phyloP scores from a whole-genome alignment of 139 green algal species.

The Chlorella sorokiniana region DNA sequence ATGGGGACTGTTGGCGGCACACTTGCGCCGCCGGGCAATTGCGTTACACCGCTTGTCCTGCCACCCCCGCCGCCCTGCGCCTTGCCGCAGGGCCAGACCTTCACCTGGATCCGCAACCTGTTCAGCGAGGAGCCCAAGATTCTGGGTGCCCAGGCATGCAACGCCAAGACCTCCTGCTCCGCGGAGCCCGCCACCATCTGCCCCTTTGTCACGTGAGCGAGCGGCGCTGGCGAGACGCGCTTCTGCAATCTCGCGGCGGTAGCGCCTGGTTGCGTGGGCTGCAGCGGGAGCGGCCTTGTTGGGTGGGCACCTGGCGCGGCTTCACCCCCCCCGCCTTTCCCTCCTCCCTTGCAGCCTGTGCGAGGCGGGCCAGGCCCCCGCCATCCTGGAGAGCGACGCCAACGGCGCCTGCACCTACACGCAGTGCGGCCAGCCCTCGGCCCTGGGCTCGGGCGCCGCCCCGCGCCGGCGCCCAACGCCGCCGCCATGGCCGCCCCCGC shows the following conservation, averaged over 20 bases:
- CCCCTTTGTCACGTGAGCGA: conserved; percentile 43
- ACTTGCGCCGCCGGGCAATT: too few relatives aligned
- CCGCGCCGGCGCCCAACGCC: not conserved
- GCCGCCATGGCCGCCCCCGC: conserved; percentile 43
- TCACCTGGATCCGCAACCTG: conserved; percentile 53
- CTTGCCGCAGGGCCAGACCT: conserved; percentile 11
- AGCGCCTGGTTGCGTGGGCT: not conserved
- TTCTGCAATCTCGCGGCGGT: too few relatives aligned
- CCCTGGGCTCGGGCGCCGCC: not conserved
- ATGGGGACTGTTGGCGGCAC: not conserved
- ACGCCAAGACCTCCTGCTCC: conserved; percentile 9
- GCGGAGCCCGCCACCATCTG: conserved; percentile 39
- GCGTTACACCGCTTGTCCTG: not conserved
- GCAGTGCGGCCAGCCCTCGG: not conserved
- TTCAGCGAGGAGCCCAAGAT: conserved; percentile 32
- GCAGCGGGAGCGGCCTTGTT: not conserved
- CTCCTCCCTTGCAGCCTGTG: not conserved
- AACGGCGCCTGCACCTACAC: conserved; percentile 31
- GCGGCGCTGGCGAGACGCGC: not conserved
- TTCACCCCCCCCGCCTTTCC: not conserved
- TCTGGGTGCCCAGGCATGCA: conserved; percentile 26
- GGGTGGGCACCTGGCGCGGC: not conserved
- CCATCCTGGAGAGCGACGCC: conserved; percentile 25
- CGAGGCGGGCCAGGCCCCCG: not conserved
- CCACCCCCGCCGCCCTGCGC: not conserved